phyloP scores from a whole-genome alignment of 2,329 filamentous ascomycete species.

The Aspergillus sp. region DNA sequence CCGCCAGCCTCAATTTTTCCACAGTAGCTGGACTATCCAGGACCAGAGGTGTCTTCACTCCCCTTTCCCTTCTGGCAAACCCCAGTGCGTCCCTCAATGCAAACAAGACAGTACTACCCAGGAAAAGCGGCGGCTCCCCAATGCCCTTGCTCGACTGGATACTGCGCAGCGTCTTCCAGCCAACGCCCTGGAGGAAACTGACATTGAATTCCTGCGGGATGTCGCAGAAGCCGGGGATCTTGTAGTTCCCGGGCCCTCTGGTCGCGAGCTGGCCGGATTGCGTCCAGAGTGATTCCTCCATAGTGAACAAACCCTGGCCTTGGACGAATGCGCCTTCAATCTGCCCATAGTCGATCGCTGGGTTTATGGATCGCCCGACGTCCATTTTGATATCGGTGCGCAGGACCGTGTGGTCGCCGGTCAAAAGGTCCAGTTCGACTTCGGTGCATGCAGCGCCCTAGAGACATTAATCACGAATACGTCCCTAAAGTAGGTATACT shows the following conservation, averaged over 20 bases:
- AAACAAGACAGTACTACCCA: slow-evolving; percentile 55
- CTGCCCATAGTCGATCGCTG: slow-evolving; percentile 77
- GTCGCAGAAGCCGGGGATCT: slow-evolving; percentile 67
- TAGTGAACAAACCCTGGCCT: slow-evolving; percentile 77
- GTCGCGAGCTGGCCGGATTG: slow-evolving; percentile 64
- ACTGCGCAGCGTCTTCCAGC: slow-evolving; percentile 54
- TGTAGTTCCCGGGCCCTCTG: slow-evolving; percentile 64
- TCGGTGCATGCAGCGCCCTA: slow-evolving; percentile 82
- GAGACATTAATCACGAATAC: too few relatives aligned
- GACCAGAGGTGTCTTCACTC: slow-evolving; percentile 42
- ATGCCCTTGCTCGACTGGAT: slow-evolving; percentile 56
- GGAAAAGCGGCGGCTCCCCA: slow-evolving; percentile 63
- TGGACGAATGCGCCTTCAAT: slow-evolving; percentile 82
- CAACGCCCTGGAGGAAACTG: slow-evolving; percentile 57
- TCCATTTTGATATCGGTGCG: slow-evolving; percentile 99
- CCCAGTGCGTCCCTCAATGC: slow-evolving; percentile 54
- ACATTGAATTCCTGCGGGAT: slow-evolving; percentile 67
- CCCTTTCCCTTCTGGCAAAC: slow-evolving; percentile 50
- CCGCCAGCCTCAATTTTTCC: slow-evolving; percentile 51
- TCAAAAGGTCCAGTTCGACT: slow-evolving; percentile 90
- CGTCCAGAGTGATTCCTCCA: slow-evolving; percentile 70
- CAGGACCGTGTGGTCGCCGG: slow-evolving; percentile 87
- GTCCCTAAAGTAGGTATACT: too few relatives aligned
- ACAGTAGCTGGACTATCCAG: slow-evolving; percentile 53
- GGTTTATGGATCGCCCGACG: slow-evolving; percentile 64